Evolutionary conservation across 225 moss, liverwort and hornwort genomes (phyloP), one percentile per base, ranked within the genome.

Genomic region (Polytrichum formosum): DNA sequence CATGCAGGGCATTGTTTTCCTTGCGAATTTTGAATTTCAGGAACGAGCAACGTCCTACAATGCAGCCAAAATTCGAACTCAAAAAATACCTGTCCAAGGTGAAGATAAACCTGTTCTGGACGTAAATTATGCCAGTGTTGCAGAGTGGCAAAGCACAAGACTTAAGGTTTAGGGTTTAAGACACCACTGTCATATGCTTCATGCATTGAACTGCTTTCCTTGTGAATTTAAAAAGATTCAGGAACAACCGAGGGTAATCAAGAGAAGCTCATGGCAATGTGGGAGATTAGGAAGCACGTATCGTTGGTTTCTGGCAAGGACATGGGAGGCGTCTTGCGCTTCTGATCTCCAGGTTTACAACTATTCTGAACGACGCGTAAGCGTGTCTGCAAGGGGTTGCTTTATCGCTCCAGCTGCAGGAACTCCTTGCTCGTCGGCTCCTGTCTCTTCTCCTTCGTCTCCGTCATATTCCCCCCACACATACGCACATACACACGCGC

Each of bases 231-330:
- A 37, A 10, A 37, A 37, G 10, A 37, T 37, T 37, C 46, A 46
- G 46, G 46, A 13, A 37, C 10, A 35, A 35, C 35, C 9, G 35
- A 35, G 9, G 35, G 35, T 16, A 46, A 46, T 46, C 46, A 16
- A 46, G 46, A 37, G 37, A 4, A 46, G 13, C 4, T 13, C 46
- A 21, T 61, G 37, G 26, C 18, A 27, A 0, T 33, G 27, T 30
- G 31, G 20, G 17, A 27, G 54, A 22, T 54, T 62, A 18, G 28
- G 26, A 10, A 54, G 67, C 66, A 75, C 76, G 56, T 26, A 88
- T 85, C 78, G 54, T 77, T 83, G 63, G 85, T 88, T 70, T 88
- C 82, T 28, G 80, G 82, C 56, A 84, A 60, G 55, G 66, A 71
- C 46, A 76, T 77, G 26, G 80, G 68, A 29, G 77, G 76, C 58